Evolutionary conservation across 495 filamentous ascomycete species (phyloP).

Genomic region (Tetracladium marchalianum): DNA sequence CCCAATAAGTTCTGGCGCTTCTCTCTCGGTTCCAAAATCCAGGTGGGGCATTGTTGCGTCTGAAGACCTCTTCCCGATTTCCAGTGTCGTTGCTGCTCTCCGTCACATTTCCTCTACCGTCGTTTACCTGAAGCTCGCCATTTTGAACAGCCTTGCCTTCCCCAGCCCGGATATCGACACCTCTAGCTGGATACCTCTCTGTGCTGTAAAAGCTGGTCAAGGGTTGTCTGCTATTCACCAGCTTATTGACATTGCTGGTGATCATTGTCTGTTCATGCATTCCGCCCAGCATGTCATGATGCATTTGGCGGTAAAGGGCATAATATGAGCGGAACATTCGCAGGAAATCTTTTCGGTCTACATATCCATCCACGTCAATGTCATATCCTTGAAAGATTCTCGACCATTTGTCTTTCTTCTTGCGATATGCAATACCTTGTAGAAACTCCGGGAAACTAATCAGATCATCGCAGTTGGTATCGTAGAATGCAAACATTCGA

Average conservation of each 20-base stretch:
- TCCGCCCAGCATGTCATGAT: slow-evolving; percentile 70
- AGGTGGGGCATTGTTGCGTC: neutral
- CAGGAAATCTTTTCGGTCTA: slow-evolving; percentile 81
- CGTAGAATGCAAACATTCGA: slow-evolving; percentile 94
- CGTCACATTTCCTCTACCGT: slow-evolving; percentile 29
- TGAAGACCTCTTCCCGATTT: slow-evolving; percentile 32
- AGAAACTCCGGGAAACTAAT: slow-evolving; percentile 95
- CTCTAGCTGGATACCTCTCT: slow-evolving; percentile 49
- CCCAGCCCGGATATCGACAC: slow-evolving; percentile 44
- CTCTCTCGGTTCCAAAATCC: slow-evolving; percentile 1
- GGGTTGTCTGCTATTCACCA: slow-evolving; percentile 66
- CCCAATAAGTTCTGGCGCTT: slow-evolving; percentile 13
- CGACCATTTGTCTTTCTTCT: slow-evolving; percentile 61
- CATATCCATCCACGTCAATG: slow-evolving; percentile 78
- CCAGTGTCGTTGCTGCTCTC: slow-evolving; percentile 33
- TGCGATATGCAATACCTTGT: slow-evolving; percentile 70
- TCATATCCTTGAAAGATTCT: slow-evolving; percentile 87
- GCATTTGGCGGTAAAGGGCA: slow-evolving; percentile 73
- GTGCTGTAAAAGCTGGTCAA: slow-evolving; percentile 63
- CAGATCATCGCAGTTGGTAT: slow-evolving; percentile 74
- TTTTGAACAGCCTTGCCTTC: slow-evolving; percentile 54
- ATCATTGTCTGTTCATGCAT: slow-evolving; percentile 74
- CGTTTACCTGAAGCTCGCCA: slow-evolving; percentile 53
- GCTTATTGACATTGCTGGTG: slow-evolving; percentile 57
- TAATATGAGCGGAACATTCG: slow-evolving; percentile 89